A percentile compares a stretch with the other conserved stretches of the same genome.
phyloP scores from a whole-genome alignment of 768 basidiomycete genomes.

The Hericium coralloides region DNA sequence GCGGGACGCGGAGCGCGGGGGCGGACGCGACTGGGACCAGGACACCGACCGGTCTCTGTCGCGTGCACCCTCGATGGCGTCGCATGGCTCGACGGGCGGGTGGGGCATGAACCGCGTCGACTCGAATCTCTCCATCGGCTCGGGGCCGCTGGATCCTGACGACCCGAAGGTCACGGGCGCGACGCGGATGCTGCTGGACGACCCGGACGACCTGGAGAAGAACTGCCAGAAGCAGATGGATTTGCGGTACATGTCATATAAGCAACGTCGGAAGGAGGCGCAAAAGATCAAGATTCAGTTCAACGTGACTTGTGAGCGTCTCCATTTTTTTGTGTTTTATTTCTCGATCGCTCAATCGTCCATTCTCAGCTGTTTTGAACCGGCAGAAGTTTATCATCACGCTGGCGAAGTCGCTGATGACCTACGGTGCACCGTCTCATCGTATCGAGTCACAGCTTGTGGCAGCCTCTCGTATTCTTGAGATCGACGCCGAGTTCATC shows the following conservation, averaged over 20 bases:
- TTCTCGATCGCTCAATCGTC: not conserved
- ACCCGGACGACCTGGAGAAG: slow-evolving; percentile 48
- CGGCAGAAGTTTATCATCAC: slow-evolving; percentile 81
- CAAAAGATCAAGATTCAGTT: slow-evolving; percentile 58
- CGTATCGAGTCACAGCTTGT: slow-evolving; percentile 86
- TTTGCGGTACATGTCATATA: slow-evolving; percentile 54
- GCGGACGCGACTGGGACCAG: not conserved
- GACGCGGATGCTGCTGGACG: slow-evolving; percentile 38
- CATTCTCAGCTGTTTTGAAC: slow-evolving; percentile 53
- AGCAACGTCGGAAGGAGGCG: slow-evolving; percentile 50
- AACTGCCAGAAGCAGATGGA: slow-evolving; percentile 25
- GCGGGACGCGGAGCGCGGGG: not conserved
- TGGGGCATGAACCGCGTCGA: not conserved
- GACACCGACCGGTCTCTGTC: not conserved
- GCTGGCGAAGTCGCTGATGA: slow-evolving; percentile 80
- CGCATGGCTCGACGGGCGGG: not conserved
- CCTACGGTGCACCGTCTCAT: slow-evolving; percentile 85
- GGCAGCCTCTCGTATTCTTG: slow-evolving; percentile 82
- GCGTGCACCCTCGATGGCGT: not conserved
- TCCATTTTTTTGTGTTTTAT: slow-evolving; percentile 1
- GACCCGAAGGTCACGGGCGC: slow-evolving; percentile 60
- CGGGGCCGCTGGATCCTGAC: slow-evolving; percentile 39
- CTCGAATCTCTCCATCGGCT: not conserved
- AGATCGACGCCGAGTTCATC: slow-evolving; percentile 84
- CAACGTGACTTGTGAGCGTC: slow-evolving; percentile 51